Percentiles rank a stretch among this genome's conserved stretches.
Conservation (phyloP, 2,329 filamentous ascomycete species). For the Sporothrix euskadiensis region DNA sequence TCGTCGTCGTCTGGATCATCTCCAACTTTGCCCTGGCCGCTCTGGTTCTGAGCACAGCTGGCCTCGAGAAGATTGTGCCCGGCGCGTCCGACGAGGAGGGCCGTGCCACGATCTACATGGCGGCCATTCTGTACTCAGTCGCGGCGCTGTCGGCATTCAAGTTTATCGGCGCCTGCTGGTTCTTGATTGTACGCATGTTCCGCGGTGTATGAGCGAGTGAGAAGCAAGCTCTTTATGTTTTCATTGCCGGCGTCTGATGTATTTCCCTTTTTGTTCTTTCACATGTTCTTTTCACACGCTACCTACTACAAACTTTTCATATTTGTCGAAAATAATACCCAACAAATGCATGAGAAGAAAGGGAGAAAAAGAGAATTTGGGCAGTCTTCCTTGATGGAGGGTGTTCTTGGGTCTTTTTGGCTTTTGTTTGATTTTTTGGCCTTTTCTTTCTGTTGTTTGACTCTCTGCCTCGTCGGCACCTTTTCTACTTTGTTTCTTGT, state of each 20-base stretch:
- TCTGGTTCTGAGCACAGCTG: constrained; percentile 81
- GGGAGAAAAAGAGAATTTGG: not conserved
- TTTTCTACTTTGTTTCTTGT: not conserved
- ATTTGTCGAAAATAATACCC: constrained; percentile 28
- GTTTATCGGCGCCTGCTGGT: constrained; percentile 87
- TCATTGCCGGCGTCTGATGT: constrained; percentile 8
- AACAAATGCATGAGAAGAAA: constrained; percentile 26
- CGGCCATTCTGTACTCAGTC: constrained; percentile 84
- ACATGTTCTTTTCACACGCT: not conserved
- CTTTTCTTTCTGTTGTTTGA: not conserved
- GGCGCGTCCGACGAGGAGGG: constrained; percentile 49
- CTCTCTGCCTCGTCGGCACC: not conserved
- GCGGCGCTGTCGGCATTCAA: constrained; percentile 81
- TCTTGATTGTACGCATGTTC: constrained; percentile 86
- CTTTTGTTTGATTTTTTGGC: not conserved
- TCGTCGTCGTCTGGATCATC: constrained; percentile 95
- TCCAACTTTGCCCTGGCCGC: constrained; percentile 88
- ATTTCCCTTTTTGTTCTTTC: not conserved
- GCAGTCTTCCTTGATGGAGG: constrained; percentile 11
- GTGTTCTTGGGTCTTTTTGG: not conserved
- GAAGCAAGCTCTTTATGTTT: not conserved
- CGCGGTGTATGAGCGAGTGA: constrained; percentile 57
- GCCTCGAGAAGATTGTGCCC: constrained; percentile 67
- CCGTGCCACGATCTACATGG: constrained; percentile 79
- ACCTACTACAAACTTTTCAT: constrained; percentile 16